These are phyloP conservation scores for Eleusine indica DNA, from an alignment of 176 grass and related monocot species.

Conservation along the genomic window DNA sequence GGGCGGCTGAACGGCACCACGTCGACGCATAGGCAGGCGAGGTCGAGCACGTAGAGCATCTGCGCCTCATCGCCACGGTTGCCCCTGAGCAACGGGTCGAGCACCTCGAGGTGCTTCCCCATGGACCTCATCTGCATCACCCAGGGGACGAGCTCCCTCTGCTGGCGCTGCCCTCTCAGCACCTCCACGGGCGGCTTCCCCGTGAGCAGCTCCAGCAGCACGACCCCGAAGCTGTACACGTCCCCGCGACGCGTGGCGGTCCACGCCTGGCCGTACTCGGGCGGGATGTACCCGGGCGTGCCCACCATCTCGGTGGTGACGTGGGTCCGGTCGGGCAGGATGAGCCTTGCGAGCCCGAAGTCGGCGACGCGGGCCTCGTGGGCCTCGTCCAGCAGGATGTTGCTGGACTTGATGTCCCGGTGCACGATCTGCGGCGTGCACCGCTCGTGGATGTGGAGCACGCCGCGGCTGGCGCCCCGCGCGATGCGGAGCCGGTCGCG, in stretches of 20 bases:
- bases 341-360: constrained; percentile 56
- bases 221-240: constrained; percentile 89
- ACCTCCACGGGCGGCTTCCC: constrained; percentile 49
- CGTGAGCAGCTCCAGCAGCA: constrained; percentile 88
- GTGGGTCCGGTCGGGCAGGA: constrained; percentile 46
- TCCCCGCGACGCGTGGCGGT: constrained; percentile 65
- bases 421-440: constrained; percentile 76
- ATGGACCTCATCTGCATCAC: constrained; percentile 29
- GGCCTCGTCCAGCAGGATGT: constrained; percentile 92
- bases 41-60: constrained; percentile 61
- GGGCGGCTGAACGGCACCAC: constrained; percentile 49
- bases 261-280: constrained; percentile 65
- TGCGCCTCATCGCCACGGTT: constrained; percentile 19
- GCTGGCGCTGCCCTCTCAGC: neutral
- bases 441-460: constrained; percentile 59
- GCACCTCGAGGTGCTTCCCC: constrained; percentile 32
- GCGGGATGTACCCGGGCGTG: constrained; percentile 64
- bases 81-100: constrained; percentile 30
- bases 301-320: constrained; percentile 64
- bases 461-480: constrained; percentile 43
- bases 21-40: constrained; percentile 52
- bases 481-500: constrained; percentile 45
- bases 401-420: constrained; percentile 90
- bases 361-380: constrained; percentile 50
- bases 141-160: constrained; percentile 45